A percentile compares a stretch with the other conserved stretches of the same genome.
Evolutionary conservation across 768 basidiomycete species (phyloP).

Genomic region (Mycena capillaripes): DNA sequence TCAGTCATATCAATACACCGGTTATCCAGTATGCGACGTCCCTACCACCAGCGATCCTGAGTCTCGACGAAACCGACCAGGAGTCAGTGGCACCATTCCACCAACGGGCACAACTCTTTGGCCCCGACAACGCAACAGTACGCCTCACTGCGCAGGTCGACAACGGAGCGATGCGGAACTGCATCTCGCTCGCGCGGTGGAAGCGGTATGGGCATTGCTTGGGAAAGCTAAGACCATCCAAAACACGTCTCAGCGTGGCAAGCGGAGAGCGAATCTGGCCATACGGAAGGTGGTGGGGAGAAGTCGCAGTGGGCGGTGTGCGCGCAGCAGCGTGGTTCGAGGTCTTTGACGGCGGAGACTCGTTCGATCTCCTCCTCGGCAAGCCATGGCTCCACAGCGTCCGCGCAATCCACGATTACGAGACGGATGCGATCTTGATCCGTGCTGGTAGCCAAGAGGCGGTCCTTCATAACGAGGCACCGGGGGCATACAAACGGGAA

Average conservation of each 20-base stretch:
- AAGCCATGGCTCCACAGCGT: slow-evolving; percentile 30
- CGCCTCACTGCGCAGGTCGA: slow-evolving; percentile 18
- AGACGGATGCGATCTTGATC: slow-evolving; percentile 19
- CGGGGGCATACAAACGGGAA: no score
- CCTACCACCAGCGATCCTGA: slow-evolving; percentile 5
- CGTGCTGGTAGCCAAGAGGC: background rate
- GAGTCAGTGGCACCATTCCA: slow-evolving; percentile 16
- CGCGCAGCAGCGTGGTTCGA: slow-evolving; percentile 7
- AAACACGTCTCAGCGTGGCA: slow-evolving; percentile 2
- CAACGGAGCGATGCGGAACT: slow-evolving; percentile 13
- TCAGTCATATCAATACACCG: slow-evolving; percentile 19
- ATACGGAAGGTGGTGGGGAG: slow-evolving; percentile 21
- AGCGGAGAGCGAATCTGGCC: slow-evolving; percentile 4
- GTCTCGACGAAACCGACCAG: background rate
- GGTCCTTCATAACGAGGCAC: slow-evolving; percentile 19
- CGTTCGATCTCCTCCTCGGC: slow-evolving; percentile 25
- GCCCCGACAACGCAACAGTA: background rate
- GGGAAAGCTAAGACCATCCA: background rate
- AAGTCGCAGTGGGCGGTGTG: slow-evolving; percentile 15
- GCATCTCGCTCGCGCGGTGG: slow-evolving; percentile 24
- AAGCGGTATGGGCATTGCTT: slow-evolving; percentile 18
- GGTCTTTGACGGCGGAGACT: slow-evolving; percentile 13
- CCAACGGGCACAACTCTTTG: slow-evolving; percentile 21
- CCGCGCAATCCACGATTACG: slow-evolving; percentile 21
- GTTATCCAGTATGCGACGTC: slow-evolving; percentile 17